Evolutionary conservation across 1,284 basidiomycete genomes (phyloP).

Genomic region (Boletellus deceptivus): DNA sequence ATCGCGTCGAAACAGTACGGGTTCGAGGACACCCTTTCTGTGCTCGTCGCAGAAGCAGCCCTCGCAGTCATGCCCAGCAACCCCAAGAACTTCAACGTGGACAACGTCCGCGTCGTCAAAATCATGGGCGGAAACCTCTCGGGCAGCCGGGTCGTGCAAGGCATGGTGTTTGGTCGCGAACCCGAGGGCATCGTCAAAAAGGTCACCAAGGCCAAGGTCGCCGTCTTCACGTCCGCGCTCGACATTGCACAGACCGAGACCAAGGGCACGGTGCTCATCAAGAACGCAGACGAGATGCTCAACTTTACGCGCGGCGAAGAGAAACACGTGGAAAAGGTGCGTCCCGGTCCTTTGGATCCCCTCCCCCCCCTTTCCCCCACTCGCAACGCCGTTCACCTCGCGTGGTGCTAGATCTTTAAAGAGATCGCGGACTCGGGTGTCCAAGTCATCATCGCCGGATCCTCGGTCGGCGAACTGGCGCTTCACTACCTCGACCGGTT

Average conservation of each 20-base stretch:
- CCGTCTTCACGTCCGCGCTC: constrained; percentile 90
- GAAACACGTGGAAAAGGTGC: constrained; percentile 89
- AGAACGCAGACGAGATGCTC: constrained; percentile 94
- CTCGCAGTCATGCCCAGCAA: constrained; percentile 88
- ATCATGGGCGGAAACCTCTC: constrained; percentile 92
- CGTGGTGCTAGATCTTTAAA: constrained; percentile 76
- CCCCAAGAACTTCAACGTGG: constrained; percentile 92
- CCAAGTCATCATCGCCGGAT: constrained; percentile 91
- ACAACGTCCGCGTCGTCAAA: constrained; percentile 98
- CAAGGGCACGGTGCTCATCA: constrained; percentile 96
- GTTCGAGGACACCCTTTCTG: constrained; percentile 80
- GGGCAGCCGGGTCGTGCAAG: constrained; percentile 86
- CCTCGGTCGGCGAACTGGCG: constrained; percentile 92
- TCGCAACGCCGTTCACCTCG: no score
- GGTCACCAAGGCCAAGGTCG: constrained; percentile 82
- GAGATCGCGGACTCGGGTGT: constrained; percentile 97
- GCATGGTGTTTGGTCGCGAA: constrained; percentile 98
- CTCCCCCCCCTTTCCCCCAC: no score
- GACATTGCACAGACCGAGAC: constrained; percentile 98
- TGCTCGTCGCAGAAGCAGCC: constrained; percentile 91
- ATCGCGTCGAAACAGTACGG: constrained; percentile 99
- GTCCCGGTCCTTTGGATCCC: neutral
- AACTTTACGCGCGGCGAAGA: constrained; percentile 97
- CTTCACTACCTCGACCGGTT: constrained; percentile 96
- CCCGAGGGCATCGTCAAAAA: constrained; percentile 90